These are phyloP conservation scores for Penicillium manginii DNA, from an alignment of 495 filamentous ascomycete species.

Conservation along the genomic window DNA sequence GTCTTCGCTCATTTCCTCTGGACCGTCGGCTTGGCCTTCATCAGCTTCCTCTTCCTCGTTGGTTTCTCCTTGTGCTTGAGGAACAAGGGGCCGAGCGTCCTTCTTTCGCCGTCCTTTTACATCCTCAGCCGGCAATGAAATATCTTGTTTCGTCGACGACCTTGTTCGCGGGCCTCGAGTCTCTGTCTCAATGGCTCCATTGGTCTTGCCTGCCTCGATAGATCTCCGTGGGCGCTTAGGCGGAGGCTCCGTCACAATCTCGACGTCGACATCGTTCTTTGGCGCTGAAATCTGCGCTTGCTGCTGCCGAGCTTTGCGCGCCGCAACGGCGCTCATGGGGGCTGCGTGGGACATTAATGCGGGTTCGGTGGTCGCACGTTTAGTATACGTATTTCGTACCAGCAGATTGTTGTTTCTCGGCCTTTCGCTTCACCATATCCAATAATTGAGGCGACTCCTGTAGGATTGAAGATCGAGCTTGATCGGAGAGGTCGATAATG, in stretches of 20 bases:
- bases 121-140: conserved; percentile 16
- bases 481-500: conserved; percentile 26
- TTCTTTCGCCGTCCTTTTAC: conserved; percentile 8
- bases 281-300: conserved; percentile 30
- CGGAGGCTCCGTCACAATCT: conserved; percentile 36
- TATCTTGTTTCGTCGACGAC: conserved; percentile 31
- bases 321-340: conserved; percentile 51
- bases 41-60: conserved; percentile 28
- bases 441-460: conserved; percentile 5
- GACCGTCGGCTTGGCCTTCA: conserved; percentile 15
- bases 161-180: conserved; percentile 23
- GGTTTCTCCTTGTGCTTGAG: conserved; percentile 17
- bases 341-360: conserved; percentile 23
- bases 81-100: conserved; percentile 2
- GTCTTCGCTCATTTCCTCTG: conserved; percentile 27
- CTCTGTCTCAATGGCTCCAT: conserved; percentile 15
- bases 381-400: conserved; percentile 30
- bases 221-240: conserved; percentile 41
- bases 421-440: conserved; percentile 47
- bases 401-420: conserved; percentile 43
- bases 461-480: not conserved
- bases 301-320: conserved; percentile 52
- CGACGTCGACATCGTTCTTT: conserved; percentile 20
- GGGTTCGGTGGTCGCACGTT: not conserved
- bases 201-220: conserved; percentile 23